Evolutionary conservation across 2,329 filamentous ascomycete genomes (phyloP), one percentile per base, ranked within the genome.

Genomic region (Phyllosticta paracitricarpa): DNA sequence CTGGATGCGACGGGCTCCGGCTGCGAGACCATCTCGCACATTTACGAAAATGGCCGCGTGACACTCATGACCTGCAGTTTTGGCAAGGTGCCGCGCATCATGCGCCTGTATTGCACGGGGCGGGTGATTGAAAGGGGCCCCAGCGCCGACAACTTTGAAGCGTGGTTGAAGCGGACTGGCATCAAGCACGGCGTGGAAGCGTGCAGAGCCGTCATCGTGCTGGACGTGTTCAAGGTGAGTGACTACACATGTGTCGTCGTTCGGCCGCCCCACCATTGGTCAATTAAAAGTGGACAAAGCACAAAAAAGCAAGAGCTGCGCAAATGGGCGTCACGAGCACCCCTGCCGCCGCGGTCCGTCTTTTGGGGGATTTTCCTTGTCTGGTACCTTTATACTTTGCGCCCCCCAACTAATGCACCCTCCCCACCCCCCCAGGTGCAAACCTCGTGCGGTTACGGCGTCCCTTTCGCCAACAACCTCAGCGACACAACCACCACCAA

Each of bases 1-100:
- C 78, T 91, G 61, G 89, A 92, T 69, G 82, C 85, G 63, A 90
- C 86, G 1, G 89, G 89, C 30, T 89, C 85, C 33, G 89, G 89
- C 25, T 85, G 81, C 68, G 89, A 93, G 75, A 92, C 89, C 2
- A 86, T 92, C 63, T 79, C 84, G 4, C 89, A 92, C 68, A 73
- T 89, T 10, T 86, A 89, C 70, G 89, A 93, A 69, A 92, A 92
- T 67, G 87, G 85, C 30, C 82, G 89, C 17, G 81, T 89, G 19
- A 90, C 87, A 5, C 75, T 92, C 68, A 85, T 91, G 80, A 90
- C 91, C 74, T 87, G 82, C 70, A 85, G 82, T 24, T 89, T 88
- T 64, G 82, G 81, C 1, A 66, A 75, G 3, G 69, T 76, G 0
- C 85, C 86, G 17, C 78, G 84, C 60, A 89, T 89, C 67, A 70